Percentiles rank a stretch among this genome's conserved stretches.
Conservation (phyloP, 140 eudicot species). For the Stevia rebaudiana region DNA sequence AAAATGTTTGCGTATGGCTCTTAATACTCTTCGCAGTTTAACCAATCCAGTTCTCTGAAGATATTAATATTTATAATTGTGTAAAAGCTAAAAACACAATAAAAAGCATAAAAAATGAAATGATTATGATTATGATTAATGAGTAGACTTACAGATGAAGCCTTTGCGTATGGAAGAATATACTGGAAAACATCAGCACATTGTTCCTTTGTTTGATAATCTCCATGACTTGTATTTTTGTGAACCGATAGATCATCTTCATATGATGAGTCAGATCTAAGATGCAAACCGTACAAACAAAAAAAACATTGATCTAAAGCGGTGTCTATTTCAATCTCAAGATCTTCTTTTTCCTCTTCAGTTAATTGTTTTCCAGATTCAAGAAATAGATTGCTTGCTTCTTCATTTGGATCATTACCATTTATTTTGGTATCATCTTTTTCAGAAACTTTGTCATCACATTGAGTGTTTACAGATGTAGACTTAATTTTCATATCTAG, state of each 20-base stretch:
- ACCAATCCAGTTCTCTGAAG: constrained; percentile 79
- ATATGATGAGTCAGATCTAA: constrained; percentile 81
- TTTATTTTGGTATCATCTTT: constrained; percentile 25
- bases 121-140: neutral
- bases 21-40: constrained; percentile 85
- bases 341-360: constrained; percentile 91
- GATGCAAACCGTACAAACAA: constrained; percentile 89
- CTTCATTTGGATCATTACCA: constrained; percentile 28
- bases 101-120: neutral
- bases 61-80: neutral
- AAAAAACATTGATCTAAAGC: constrained; percentile 92
- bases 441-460: constrained; percentile 45
- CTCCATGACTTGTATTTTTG: constrained; percentile 84
- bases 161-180: constrained; percentile 91
- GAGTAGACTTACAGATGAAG: constrained; percentile 70
- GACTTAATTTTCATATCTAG: constrained; percentile 90
- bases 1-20: constrained; percentile 95
- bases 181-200: constrained; percentile 97
- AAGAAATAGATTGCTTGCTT: constrained; percentile 18
- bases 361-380: constrained; percentile 50
- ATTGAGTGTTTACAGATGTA: constrained; percentile 28
- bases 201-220: constrained; percentile 97
- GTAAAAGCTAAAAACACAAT: neutral
- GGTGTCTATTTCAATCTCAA: constrained; percentile 72
- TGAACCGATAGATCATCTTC: constrained; percentile 79